Base-by-base conservation (phyloP, 2,329 filamentous ascomycete genomes). In the Beauveria medogensis region DNA sequence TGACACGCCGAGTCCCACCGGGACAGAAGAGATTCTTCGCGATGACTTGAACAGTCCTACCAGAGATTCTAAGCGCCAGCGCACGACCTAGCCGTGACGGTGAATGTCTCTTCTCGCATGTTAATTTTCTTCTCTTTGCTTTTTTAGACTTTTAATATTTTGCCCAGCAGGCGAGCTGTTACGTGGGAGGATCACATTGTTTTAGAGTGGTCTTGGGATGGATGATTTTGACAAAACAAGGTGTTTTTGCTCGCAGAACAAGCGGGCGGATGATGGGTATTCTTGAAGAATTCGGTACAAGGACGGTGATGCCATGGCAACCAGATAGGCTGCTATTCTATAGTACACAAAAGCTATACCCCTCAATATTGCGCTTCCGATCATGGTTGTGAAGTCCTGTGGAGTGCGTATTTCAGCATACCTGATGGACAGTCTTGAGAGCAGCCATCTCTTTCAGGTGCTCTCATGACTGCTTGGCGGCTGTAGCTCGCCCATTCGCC, bases 21-120 rank as follows among this genome's bases (percentile, higher is more conserved):
- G 72, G 2, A 82, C 80, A 1, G 81, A 83, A 65, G 81, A 83
- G 68, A 80, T 82, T 22, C 66, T 68, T 18, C 73, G 78, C 12
- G 72, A 77, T 9, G 80, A 81, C 24, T 55, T 79, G 18, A 41
- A 30, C 3, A 61, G 50, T 43, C 41, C 50, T n/a, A 18, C 30
- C 37, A 44, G 48, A 41, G 50, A 30, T 30, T 60, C 61, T 10
- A 62, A 62, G 51, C 51, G 61, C 18, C 61, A 62, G 44, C 61
- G 61, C 22, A 59, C 40, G 43, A 46, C 44, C 46, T 62, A 52
- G 37, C 30, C 20, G 28, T 41, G 41, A 16, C 22, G 34, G n/a
- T 6, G 30, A 43, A 40, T 22, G 22, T 26, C 26, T 59, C 20
- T 28, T 43, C n/a, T 26, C 18, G 18, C 41, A 16, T 47, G 22